Base-by-base conservation (phyloP, 768 basidiomycete species). In the Amanita pseudoporphyria region DNA sequence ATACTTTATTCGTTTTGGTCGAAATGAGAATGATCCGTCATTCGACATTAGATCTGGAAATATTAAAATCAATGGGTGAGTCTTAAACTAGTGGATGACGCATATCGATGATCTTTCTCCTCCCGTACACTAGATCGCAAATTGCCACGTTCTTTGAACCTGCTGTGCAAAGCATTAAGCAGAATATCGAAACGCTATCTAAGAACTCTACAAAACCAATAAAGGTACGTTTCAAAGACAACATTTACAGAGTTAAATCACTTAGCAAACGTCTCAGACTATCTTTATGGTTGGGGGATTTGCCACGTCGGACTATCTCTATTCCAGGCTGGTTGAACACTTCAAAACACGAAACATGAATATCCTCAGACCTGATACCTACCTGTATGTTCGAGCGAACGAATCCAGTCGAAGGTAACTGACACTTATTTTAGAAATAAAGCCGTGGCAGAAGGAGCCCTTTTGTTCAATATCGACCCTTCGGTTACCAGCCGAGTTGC, bases 251-350 rank as follows among this genome's bases (percentile, higher is more conserved):
- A 32, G 3, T 16, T 1, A 35, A 26, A 3, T 21, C 10, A n/a
- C 24, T 9, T 35, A 33, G 32, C 19, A 31, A 3, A 2, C 10
- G 22, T 3, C 12, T 13, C 38, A 71, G 68, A 48, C 64, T 13
- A 65, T 76, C 19, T 70, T 78, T 49, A 60, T 78, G 12, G 76
- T 78, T 1, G 77, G 78, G 7, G 77, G 76, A 0, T 78, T 78
- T 57, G 70, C 72, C 9, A 71, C 74, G 1, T 77, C 69, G 48
- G 69, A 73, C 37, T 78, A 69, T 66, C 58, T 79, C n/a, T 77
- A 71, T 52, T 53, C 61, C 1, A 62, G 65, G 43, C 64, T 77
- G 19, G 68, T 69, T 44, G 54, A 52, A 26, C 54, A 66, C 13
- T 64, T 77, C 6, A 61, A 66, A 10, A 42, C 57, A 5, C 33